These are phyloP conservation scores for Ammopiptanthus mongolicus DNA, from an alignment of 306 rosid species.

Conservation along the genomic window DNA sequence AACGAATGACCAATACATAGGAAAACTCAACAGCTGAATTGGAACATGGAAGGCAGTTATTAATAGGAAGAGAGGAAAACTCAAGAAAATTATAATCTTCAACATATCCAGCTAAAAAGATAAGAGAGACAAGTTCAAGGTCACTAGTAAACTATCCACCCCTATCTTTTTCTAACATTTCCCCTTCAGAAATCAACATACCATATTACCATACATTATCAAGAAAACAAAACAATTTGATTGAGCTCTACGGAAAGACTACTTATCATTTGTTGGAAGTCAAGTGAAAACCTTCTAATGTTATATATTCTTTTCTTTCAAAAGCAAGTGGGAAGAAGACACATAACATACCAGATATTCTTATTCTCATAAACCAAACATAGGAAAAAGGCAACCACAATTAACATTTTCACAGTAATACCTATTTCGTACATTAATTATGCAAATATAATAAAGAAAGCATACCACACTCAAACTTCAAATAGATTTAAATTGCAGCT, in stretches of 20 bases:
- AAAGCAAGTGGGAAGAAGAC: background rate
- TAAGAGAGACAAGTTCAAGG: background rate
- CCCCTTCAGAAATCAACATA: background rate
- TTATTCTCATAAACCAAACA: background rate
- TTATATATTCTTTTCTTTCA: background rate
- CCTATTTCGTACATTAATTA: background rate
- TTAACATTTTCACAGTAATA: background rate
- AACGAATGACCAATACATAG: background rate
- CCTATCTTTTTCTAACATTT: background rate
- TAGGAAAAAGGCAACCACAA: background rate
- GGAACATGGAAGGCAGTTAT: background rate
- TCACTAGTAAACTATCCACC: background rate
- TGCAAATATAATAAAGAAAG: background rate
- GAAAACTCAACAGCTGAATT: background rate
- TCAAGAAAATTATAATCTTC: background rate
- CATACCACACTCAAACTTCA: background rate
- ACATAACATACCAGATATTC: background rate
- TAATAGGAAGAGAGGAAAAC: background rate
- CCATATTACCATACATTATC: background rate
- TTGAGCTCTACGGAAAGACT: background rate
- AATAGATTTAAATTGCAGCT: no score
- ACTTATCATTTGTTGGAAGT: background rate
- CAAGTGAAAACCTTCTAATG: background rate
- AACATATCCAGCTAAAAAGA: background rate
- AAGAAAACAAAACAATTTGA: background rate